Conservation (phyloP, 169 alveolate species). For the Plasmodium falciparum region DNA sequence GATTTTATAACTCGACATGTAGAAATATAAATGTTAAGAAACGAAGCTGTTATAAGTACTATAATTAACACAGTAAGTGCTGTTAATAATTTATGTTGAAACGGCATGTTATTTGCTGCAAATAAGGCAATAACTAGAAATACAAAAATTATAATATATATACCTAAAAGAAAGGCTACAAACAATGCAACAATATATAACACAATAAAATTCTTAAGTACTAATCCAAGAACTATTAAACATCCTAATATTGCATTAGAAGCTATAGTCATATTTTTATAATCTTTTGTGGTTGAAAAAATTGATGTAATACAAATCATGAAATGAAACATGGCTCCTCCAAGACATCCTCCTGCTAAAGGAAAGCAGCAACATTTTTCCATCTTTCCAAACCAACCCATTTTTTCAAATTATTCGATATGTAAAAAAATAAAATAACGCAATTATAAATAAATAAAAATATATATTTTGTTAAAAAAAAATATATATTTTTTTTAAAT, state of each 20-base stretch:
- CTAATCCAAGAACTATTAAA: slow-evolving; percentile 24
- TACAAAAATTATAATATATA: slow-evolving; percentile 4
- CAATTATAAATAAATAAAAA: not conserved
- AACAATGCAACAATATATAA: slow-evolving; percentile 36
- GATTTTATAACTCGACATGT: slow-evolving; percentile 24
- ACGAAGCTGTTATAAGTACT: not conserved
- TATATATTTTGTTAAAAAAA: slow-evolving; percentile 11
- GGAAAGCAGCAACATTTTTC: slow-evolving; percentile 44
- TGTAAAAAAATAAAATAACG: too few relatives aligned
- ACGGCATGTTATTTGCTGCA: not conserved
- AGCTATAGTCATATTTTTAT: slow-evolving; percentile 4
- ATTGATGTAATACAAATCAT: not conserved
- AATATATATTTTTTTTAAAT: slow-evolving; percentile 9
- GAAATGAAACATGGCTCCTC: slow-evolving; percentile 13
- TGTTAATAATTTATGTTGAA: slow-evolving; percentile 13
- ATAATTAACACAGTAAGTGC: slow-evolving; percentile 1
- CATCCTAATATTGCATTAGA: slow-evolving; percentile 13
- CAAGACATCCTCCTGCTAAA: slow-evolving; percentile 51
- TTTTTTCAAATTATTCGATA: not conserved
- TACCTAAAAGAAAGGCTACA: slow-evolving; percentile 3
- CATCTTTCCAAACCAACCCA: slow-evolving; percentile 5
- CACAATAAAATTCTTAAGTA: slow-evolving; percentile 46
- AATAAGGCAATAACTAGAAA: slow-evolving; percentile 9
- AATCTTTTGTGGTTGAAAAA: slow-evolving; percentile 10
- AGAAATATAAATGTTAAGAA: slow-evolving; percentile 36